Base-by-base conservation (phyloP, 148 eudicot species). In the Selenicereus undatus region DNA sequence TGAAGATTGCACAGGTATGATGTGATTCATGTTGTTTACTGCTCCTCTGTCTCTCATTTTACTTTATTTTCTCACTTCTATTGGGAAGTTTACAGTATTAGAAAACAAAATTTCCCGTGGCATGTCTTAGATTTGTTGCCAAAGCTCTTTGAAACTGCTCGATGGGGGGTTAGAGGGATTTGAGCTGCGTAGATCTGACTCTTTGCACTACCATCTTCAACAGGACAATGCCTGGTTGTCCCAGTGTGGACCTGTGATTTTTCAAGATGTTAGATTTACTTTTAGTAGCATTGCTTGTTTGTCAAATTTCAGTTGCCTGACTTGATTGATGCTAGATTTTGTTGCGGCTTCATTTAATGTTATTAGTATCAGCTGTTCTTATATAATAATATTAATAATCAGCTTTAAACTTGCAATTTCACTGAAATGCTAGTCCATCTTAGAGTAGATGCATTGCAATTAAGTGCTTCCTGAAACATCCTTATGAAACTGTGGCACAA, bases 1-100 rank as follows among this genome's bases (percentile, higher is more conserved):
- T 93, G 29, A 93, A 95, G 88, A 95, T 95, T 78, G 93, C 87
- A 54, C 99, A 95, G 97, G 99, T 91, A 82, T 52, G 72, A 62
- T 27, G 21, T 58, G 58, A 6, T 42, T 60, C 62, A 50, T n/a
- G 54, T 36, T 60, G 58, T 39, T 39, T 39, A 39, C 43, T 39
- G 43, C 3, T 39, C 43, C 7, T 39, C 5, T 4, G 5, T 39
- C 43, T 39, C 5, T 39, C 43, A 39, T 39, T 39, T 39, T 39
- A 4, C 43, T 39, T 39, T 39, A 39, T 39, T 39, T 39, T 39
- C 3, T 39, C 43, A 39, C 43, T 26, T 48, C 52, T 6, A 11
- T 48, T 11, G 14, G 52, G 52, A 48, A 56, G 22, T 6, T 52
- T 17, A 5, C 62, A 18, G 1, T 21, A 56, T 17, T 56, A 17